These are phyloP conservation scores for Phlyctochytrium planicorne DNA, from an alignment of 192 early-diverging fungal genomes.

Conservation along the genomic window DNA sequence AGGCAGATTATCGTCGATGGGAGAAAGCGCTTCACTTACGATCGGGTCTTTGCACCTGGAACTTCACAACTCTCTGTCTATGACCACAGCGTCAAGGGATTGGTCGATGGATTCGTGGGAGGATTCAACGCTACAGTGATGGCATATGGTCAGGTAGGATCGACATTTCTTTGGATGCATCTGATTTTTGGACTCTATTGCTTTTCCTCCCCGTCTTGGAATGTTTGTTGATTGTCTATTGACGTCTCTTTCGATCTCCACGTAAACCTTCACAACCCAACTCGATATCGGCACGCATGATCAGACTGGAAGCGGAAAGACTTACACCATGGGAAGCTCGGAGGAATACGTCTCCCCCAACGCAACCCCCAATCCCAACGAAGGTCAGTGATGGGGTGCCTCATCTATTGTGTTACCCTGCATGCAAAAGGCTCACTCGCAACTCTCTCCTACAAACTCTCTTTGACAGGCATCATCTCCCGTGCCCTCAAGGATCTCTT, in stretches of 20 bases:
- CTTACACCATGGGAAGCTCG: conserved; percentile 59
- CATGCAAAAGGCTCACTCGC: too few species aligned
- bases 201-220: not conserved
- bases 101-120: conserved; percentile 52
- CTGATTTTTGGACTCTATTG: not conserved
- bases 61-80: conserved; percentile 79
- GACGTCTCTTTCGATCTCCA: too few species aligned
- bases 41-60: conserved; percentile 66
- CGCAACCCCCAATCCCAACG: not conserved
- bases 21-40: conserved; percentile 44
- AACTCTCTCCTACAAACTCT: too few species aligned
- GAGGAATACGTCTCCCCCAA: conserved; percentile 13
- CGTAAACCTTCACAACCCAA: not conserved
- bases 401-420: not conserved
- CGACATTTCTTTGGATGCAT: not conserved
- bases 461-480: conserved; percentile 44
- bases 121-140: conserved; percentile 60
- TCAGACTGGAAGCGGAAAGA: conserved; percentile 59
- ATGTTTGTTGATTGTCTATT: too few species aligned
- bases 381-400: not conserved
- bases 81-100: conserved; percentile 61
- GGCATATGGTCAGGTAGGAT: conserved; percentile 51
- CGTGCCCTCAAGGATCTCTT: conserved; percentile 50
- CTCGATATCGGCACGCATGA: too few species aligned
- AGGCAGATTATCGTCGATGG: conserved; percentile 18